phyloP scores from a whole-genome alignment of 495 filamentous ascomycete genomes.

The Aspergillus kassunensis region DNA sequence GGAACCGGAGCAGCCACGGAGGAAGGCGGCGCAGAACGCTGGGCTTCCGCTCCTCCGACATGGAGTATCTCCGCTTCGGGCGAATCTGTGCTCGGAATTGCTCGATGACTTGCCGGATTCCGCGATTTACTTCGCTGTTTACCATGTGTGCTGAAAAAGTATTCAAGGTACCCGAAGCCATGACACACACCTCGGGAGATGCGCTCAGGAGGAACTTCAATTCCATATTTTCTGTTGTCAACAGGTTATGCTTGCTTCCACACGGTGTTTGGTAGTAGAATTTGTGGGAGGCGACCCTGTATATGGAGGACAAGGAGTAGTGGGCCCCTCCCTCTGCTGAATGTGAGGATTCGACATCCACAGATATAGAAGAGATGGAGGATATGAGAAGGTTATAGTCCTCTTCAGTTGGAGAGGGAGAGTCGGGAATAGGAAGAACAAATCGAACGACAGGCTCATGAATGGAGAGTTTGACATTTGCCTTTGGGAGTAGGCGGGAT shows the following conservation, averaged over 20 bases:
- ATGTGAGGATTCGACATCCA: slow-evolving; percentile 93
- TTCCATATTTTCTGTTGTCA: slow-evolving; percentile 82
- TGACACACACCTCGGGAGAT: slow-evolving; percentile 77
- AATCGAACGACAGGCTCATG: slow-evolving; percentile 94
- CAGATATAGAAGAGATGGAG: slow-evolving; percentile 83
- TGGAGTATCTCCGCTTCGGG: slow-evolving; percentile 55
- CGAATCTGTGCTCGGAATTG: slow-evolving; percentile 66
- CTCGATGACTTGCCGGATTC: slow-evolving; percentile 82
- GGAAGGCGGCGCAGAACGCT: slow-evolving; percentile 78
- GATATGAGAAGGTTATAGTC: slow-evolving; percentile 95
- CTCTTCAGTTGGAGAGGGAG: slow-evolving; percentile 47
- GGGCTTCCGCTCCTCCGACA: slow-evolving; percentile 45
- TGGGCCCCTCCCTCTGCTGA: slow-evolving; percentile 78
- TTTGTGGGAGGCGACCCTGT: slow-evolving; percentile 80
- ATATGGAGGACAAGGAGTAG: slow-evolving; percentile 77
- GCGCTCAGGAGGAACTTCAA: slow-evolving; percentile 80
- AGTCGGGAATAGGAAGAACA: slow-evolving; percentile 70
- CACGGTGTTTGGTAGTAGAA: slow-evolving; percentile 92
- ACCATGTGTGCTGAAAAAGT: slow-evolving; percentile 88
- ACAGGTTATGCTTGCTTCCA: slow-evolving; percentile 75
- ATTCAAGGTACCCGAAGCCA: slow-evolving; percentile 74
- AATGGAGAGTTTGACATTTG: slow-evolving; percentile 89
- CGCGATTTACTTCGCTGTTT: slow-evolving; percentile 83
- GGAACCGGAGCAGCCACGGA: slow-evolving; percentile 77
- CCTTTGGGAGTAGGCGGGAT: slow-evolving; percentile 89